Base-by-base conservation (phyloP, 148 eudicot genomes). In the Rhododendron vialii region DNA sequence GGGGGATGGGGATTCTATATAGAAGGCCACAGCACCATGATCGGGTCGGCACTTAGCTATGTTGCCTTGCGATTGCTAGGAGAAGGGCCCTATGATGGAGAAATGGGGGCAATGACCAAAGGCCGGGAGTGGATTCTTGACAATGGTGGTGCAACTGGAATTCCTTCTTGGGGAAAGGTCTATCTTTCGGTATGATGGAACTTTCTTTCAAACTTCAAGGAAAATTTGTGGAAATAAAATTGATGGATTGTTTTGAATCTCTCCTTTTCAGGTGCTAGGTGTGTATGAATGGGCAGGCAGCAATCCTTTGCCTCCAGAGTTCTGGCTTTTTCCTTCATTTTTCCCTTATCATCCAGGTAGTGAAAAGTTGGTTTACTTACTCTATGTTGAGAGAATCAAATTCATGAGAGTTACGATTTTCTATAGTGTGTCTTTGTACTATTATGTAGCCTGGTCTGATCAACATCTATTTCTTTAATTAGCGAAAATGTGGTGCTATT, bases 401-500 rank as follows among this genome's bases (percentile, higher is more conserved):
- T 61, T 61, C 0, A 7, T 8, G 11, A 22, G 26, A 61, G 8
- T 61, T 7, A 8, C 3, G 26, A 22, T 61, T 61, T 24, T 22
- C 10, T 61, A 22, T 8, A 61, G 5, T 51, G 36, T 55, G 45
- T 7, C 53, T 61, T 22, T 61, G 8, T 22, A 61, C 8, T 50
- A 4, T 75, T 84, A 45, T 15, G 38, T 80, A 24, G 82, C 51
- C 53, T 35, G 12, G 48, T 38, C 43, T 47, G 8, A 63, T 12
- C 36, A 4, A 4, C 2, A 6, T 59, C 3, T 20, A 20, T 59
- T 28, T 14, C 36, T 84, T 43, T 15, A 80, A 82, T 83, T 82
- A 89, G 89, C 91, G 45, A 89, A 89, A 85, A 89, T 89, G 91
- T 85, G 88, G 89, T 86, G 88, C 20, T 89, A 87, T 50, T 89